phyloP scores from a whole-genome alignment of 2,329 filamentous ascomycete genomes.

The Pseudocercospora fuligena region DNA sequence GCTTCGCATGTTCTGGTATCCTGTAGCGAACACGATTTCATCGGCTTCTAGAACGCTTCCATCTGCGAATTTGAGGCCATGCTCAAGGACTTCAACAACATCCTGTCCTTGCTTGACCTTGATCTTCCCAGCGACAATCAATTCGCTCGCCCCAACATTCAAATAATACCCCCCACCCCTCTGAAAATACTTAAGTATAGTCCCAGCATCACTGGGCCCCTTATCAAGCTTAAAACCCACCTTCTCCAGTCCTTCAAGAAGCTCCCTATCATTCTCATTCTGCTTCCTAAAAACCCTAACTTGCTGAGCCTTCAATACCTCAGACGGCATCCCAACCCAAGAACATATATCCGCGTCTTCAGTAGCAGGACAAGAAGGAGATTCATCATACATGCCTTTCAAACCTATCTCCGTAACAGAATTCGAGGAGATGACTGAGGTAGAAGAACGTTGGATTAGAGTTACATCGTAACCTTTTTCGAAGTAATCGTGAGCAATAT shows the following conservation, averaged over 20 bases:
- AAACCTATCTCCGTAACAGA: constrained; percentile 20
- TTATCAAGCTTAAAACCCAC: constrained; percentile 51
- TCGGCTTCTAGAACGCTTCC: constrained; percentile 49
- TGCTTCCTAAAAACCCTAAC: background rate
- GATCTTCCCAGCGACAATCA: constrained; percentile 64
- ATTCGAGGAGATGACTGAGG: constrained; percentile 39
- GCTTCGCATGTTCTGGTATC: constrained; percentile 50
- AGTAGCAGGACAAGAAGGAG: constrained; percentile 3
- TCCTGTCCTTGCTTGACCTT: constrained; percentile 47
- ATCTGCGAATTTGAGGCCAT: constrained; percentile 50
- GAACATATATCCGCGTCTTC: constrained; percentile 18
- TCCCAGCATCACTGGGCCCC: constrained; percentile 41
- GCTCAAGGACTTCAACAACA: constrained; percentile 43
- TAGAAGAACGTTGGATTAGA: constrained; percentile 50
- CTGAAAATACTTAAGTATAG: constrained; percentile 44
- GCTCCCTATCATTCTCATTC: background rate
- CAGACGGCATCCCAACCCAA: constrained; percentile 24
- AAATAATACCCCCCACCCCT: constrained; percentile 62
- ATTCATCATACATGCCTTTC: constrained; percentile 20
- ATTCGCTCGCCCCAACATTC: constrained; percentile 66
- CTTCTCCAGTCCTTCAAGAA: constrained; percentile 46
- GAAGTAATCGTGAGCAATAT: constrained; percentile 52
- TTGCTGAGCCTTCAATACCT: constrained; percentile 33
- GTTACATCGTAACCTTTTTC: constrained; percentile 48
- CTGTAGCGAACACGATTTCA: constrained; percentile 53